phyloP scores from a whole-genome alignment of 345 rosid species.

The Tarenaya hassleriana region DNA sequence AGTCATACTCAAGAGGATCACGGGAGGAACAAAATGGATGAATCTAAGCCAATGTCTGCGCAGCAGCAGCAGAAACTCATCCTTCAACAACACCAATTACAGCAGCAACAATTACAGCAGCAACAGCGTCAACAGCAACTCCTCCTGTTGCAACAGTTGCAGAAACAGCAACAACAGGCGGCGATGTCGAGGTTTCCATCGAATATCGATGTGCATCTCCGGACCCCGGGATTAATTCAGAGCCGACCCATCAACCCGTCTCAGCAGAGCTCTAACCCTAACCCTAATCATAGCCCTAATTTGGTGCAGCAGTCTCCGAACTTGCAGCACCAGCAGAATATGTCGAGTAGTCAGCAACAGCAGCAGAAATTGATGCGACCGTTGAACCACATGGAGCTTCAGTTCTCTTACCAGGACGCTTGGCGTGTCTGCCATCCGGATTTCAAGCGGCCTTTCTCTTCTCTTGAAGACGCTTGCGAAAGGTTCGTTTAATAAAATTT shows the following conservation, averaged over 20 bases:
- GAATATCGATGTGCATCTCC: conserved; percentile 78
- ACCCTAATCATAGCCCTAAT: conserved; percentile 36
- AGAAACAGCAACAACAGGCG: conserved; percentile 65
- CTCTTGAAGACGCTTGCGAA: conserved; percentile 91
- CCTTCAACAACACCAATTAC: conserved; percentile 31
- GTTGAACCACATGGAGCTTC: conserved; percentile 68
- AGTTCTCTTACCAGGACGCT: conserved; percentile 89
- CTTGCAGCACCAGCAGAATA: conserved; percentile 26
- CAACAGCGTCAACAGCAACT: conserved; percentile 74
- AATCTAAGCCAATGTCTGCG: conserved; percentile 42
- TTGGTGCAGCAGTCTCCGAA: conserved; percentile 25
- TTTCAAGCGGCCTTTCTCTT: conserved; percentile 72
- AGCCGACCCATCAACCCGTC: conserved; percentile 38
- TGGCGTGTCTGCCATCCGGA: conserved; percentile 94
- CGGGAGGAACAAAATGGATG: conserved; percentile 39
- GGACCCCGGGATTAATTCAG: conserved; percentile 42
- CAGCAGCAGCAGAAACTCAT: conserved; percentile 26
- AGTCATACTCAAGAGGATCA: not conserved
- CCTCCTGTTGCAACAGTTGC: conserved; percentile 40
- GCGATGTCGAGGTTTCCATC: conserved; percentile 94
- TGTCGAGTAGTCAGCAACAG: conserved; percentile 21
- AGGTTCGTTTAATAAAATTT: conserved; percentile 38
- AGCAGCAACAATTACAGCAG: conserved; percentile 43
- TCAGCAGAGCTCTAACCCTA: conserved; percentile 35
- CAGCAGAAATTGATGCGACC: conserved; percentile 64